Conservation (phyloP, 2,329 filamentous ascomycete genomes). For the Fusarium hostae region DNA sequence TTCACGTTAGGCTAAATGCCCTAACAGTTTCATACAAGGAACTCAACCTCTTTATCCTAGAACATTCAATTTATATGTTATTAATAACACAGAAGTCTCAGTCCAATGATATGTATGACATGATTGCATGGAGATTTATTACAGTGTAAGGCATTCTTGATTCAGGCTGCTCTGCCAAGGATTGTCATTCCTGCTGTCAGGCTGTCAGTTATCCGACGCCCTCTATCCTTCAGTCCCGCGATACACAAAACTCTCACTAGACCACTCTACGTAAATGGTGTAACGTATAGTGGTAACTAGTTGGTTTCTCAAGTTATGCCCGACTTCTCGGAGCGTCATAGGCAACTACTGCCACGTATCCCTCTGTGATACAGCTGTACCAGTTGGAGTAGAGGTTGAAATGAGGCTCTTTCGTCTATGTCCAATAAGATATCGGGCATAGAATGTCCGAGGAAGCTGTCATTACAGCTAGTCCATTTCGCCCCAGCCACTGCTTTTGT, state of each 20-base stretch:
- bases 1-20: background rate
- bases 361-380: background rate
- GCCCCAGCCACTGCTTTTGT: fast-evolving
- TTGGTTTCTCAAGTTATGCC: background rate
- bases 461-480: fast-evolving
- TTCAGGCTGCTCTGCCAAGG: fast-evolving
- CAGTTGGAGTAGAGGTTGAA: background rate
- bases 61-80: too few species aligned
- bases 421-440: background rate
- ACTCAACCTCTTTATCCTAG: too few species aligned
- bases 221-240: fast-evolving
- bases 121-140: fast-evolving
- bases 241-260: background rate
- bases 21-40: too few species aligned
- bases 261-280: fast-evolving
- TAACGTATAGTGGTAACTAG: fast-evolving
- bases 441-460: fast-evolving
- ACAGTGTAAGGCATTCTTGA: fast-evolving
- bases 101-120: fast-evolving
- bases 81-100: too few species aligned
- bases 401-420: background rate
- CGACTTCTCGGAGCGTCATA: background rate
- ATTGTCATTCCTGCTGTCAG: background rate
- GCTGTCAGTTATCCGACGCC: background rate
- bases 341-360: background rate